Evolutionary conservation across 495 filamentous ascomycete genomes (phyloP).

Genomic region (Penicillium salamii): DNA sequence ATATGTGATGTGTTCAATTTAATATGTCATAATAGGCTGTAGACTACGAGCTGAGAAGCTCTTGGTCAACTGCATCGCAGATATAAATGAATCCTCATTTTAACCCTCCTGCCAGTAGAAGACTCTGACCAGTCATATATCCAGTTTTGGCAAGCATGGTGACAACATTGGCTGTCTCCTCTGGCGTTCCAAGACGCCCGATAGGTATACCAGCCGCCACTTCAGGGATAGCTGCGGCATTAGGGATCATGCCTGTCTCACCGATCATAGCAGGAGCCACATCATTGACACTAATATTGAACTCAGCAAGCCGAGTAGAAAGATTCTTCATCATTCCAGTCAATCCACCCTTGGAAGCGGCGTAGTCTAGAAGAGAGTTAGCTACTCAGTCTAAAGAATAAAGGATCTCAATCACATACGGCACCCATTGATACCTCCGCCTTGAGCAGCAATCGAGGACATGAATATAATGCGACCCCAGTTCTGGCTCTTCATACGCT

Average conservation of each 20-base stretch:
- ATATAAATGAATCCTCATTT: slow-evolving; percentile 22
- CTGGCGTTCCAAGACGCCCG: slow-evolving; percentile 59
- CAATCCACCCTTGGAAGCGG: slow-evolving; percentile 62
- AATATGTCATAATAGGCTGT: not conserved
- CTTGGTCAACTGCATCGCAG: too few relatives aligned
- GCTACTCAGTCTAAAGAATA: not conserved
- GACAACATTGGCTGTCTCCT: slow-evolving; percentile 67
- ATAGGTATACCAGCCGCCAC: slow-evolving; percentile 58
- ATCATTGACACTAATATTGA: slow-evolving; percentile 71
- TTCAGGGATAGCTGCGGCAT: slow-evolving; percentile 51
- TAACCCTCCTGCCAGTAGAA: slow-evolving; percentile 56
- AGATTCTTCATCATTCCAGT: slow-evolving; percentile 67
- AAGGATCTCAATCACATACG: slow-evolving; percentile 32
- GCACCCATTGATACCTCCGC: slow-evolving; percentile 65
- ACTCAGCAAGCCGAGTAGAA: slow-evolving; percentile 55
- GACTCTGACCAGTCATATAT: slow-evolving; percentile 65
- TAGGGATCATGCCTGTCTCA: slow-evolving; percentile 64
- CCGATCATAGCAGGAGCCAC: slow-evolving; percentile 75
- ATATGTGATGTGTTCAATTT: not conserved
- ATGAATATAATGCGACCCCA: slow-evolving; percentile 71
- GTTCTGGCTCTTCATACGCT: slow-evolving; percentile 57
- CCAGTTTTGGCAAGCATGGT: slow-evolving; percentile 65
- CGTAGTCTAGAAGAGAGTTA: slow-evolving; percentile 50
- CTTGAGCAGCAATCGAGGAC: slow-evolving; percentile 64
- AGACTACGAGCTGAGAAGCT: too few relatives aligned